phyloP scores from a whole-genome alignment of 148 eudicot species.

The Arbutus unedo region DNA sequence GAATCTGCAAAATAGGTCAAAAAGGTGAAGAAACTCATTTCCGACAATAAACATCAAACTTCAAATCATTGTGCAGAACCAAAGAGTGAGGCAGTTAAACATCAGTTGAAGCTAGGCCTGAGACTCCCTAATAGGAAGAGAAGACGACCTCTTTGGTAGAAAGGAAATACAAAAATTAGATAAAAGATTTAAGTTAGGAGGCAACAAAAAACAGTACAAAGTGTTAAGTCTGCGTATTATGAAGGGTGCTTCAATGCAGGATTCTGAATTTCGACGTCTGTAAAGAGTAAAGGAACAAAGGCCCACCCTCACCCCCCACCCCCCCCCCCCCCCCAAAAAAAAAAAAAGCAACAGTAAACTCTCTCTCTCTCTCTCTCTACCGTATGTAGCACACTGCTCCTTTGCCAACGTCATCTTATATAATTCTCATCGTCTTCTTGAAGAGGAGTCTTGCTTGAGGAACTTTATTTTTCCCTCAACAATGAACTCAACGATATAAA shows the following conservation, averaged over 20 bases:
- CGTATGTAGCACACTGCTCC: too few species aligned
- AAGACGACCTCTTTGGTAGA: neutral
- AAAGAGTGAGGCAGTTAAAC: neutral
- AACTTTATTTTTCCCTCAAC: neutral
- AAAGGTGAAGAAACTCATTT: neutral
- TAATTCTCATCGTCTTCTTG: neutral
- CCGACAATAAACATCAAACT: neutral
- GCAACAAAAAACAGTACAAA: neutral
- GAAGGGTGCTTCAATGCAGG: neutral
- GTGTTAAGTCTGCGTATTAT: neutral
- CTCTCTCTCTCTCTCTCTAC: neutral
- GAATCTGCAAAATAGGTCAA: constrained; percentile 31
- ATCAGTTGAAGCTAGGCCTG: neutral
- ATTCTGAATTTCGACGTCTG: neutral
- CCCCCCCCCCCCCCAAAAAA: too few species aligned
- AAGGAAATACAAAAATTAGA: neutral
- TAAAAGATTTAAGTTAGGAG: neutral
- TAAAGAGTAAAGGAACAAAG: neutral
- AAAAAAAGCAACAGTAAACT: neutral
- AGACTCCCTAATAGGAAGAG: neutral
- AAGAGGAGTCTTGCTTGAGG: neutral
- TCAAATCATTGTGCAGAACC: neutral
- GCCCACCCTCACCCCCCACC: too few species aligned
- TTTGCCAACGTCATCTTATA: neutral
- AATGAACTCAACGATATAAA: neutral